Evolutionary conservation across 345 rosid species (phyloP).

Genomic region (Aurinia saxatilis): DNA sequence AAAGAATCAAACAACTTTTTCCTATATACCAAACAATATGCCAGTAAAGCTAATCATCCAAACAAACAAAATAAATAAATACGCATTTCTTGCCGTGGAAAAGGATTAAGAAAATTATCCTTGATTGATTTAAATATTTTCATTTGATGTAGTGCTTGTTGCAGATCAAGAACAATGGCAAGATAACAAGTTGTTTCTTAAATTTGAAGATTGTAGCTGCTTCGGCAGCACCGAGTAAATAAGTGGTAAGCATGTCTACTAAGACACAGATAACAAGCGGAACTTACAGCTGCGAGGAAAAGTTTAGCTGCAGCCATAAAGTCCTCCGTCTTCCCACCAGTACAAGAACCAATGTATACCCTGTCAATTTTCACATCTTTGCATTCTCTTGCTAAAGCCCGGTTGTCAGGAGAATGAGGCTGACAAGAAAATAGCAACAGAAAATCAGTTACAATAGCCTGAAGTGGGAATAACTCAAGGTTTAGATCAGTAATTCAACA

Average conservation of each 20-base stretch:
- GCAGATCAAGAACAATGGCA: neutral
- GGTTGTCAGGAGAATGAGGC: conserved; percentile 99
- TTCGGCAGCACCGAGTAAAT: neutral
- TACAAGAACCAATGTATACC: conserved; percentile 97
- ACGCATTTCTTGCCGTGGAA: neutral
- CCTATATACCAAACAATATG: neutral
- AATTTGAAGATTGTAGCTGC: neutral
- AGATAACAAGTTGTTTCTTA: neutral
- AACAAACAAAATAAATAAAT: neutral
- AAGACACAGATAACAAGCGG: neutral
- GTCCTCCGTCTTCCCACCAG: conserved; percentile 97
- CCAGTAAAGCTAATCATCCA: neutral
- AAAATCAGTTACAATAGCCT: neutral
- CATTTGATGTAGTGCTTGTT: neutral
- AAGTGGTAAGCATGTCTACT: neutral
- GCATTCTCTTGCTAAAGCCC: conserved; percentile 97
- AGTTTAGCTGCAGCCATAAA: conserved; percentile 94
- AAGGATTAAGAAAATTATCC: neutral
- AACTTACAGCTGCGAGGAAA: conserved; percentile 69
- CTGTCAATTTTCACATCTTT: conserved; percentile 97
- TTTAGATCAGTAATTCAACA: neutral
- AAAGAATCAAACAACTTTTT: neutral
- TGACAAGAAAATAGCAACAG: conserved; percentile 25
- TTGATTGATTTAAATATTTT: neutral
- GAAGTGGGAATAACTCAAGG: neutral